A percentile compares a stretch with the other conserved stretches of the same genome.
Evolutionary conservation across 257 asterid genomes (phyloP).

Genomic region (Capsicum pubescens): DNA sequence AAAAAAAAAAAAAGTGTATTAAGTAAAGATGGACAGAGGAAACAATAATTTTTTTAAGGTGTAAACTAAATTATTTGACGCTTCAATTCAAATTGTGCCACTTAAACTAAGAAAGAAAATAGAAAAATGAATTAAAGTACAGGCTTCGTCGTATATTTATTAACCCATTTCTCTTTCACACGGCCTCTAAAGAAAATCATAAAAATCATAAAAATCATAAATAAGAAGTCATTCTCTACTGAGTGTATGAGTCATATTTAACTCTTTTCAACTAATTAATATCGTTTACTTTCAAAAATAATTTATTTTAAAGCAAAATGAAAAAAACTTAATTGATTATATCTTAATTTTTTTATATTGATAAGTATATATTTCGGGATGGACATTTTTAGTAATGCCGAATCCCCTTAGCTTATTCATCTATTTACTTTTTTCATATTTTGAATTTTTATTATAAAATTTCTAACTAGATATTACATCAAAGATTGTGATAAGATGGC

Average conservation of each 20-base stretch:
- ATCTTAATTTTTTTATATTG: not conserved
- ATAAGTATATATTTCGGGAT: too few relatives aligned
- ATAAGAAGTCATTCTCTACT: too few relatives aligned
- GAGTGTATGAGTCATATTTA: too few relatives aligned
- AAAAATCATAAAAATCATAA: too few relatives aligned
- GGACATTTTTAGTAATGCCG: not conserved
- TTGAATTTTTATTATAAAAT: rapidly evolving
- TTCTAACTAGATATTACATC: rapidly evolving
- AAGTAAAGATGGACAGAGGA: too few relatives aligned
- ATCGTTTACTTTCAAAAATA: not conserved
- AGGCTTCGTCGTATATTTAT: not conserved
- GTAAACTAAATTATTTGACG: too few relatives aligned
- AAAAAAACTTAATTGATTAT: not conserved
- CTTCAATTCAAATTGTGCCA: too few relatives aligned
- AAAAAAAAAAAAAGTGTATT: too few relatives aligned
- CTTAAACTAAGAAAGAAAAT: too few relatives aligned
- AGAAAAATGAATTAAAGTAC: not conserved
- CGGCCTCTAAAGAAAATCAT: too few relatives aligned
- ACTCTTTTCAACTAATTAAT: not conserved
- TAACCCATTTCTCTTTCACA: not conserved
- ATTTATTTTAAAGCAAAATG: not conserved
- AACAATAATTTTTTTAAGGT: too few relatives aligned
- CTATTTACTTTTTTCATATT: not conserved
- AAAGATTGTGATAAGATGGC: not conserved
- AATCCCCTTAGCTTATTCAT: not conserved